Evolutionary conservation across 805 yeast species (phyloP).

Genomic region (Saturnispora sanitii): DNA sequence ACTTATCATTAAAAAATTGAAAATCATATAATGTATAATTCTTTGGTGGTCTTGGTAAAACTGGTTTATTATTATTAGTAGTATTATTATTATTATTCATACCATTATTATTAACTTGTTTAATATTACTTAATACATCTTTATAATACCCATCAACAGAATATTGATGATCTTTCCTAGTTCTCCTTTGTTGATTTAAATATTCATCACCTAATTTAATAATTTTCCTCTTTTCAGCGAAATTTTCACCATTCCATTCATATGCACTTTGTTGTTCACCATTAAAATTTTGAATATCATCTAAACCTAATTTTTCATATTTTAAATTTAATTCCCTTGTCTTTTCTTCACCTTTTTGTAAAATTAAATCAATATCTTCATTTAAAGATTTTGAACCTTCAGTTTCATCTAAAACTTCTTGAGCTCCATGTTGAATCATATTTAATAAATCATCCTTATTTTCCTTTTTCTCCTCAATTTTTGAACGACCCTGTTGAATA

Average conservation of each 20-base stretch:
- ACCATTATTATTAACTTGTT: neutral
- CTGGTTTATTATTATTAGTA: conserved; percentile 25
- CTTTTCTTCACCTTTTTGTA: conserved; percentile 71
- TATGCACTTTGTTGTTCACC: conserved; percentile 70
- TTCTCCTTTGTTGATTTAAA: conserved; percentile 70
- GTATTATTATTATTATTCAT: conserved; percentile 11
- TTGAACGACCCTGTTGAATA: conserved; percentile 60
- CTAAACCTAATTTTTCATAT: conserved; percentile 79
- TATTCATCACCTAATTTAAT: conserved; percentile 40
- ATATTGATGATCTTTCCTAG: conserved; percentile 69
- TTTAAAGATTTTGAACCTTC: conserved; percentile 17
- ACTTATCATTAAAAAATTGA: conserved; percentile 55
- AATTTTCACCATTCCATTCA: conserved; percentile 93
- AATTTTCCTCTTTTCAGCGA: conserved; percentile 51
- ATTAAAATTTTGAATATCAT: conserved; percentile 86
- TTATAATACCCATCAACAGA: conserved; percentile 69
- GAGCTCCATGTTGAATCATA: conserved; percentile 97
- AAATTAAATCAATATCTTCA: conserved; percentile 70
- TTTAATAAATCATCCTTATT: conserved; percentile 74
- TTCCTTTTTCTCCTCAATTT: conserved; percentile 24
- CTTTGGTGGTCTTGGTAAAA: conserved; percentile 53
- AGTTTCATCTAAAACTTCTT: conserved; percentile 59
- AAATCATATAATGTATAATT: conserved; percentile 56
- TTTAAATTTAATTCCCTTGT: conserved; percentile 73
- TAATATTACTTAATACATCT: conserved; percentile 39